These are phyloP conservation scores for Corrigiola litoralis DNA, from an alignment of 179 eudicot genomes.

Conservation along the genomic window DNA sequence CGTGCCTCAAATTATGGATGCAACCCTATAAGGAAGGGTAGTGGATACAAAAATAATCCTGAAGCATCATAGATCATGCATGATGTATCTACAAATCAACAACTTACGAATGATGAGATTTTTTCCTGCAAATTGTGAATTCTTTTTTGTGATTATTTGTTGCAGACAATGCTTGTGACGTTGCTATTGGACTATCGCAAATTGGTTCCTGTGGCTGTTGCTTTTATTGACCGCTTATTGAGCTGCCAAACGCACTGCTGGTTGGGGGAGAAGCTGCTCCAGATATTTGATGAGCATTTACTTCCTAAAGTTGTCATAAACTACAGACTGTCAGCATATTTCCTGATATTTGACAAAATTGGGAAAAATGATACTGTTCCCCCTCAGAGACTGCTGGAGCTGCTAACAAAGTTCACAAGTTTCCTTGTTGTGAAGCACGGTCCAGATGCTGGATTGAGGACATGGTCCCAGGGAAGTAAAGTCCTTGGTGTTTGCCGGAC, in stretches of 20 bases:
- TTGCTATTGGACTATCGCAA: slow-evolving; percentile 57
- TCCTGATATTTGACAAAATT: slow-evolving; percentile 71
- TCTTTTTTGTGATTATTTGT: slow-evolving; percentile 9
- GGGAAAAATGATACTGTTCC: slow-evolving; percentile 67
- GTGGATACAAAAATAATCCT: no score
- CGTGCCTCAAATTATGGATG: no score
- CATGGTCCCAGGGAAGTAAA: slow-evolving; percentile 86
- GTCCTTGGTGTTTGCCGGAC: slow-evolving; percentile 75
- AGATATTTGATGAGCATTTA: slow-evolving; percentile 61
- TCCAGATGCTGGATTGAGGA: slow-evolving; percentile 68
- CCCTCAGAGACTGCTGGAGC: slow-evolving; percentile 60
- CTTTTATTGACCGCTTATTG: slow-evolving; percentile 64
- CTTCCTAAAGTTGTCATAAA: slow-evolving; percentile 66
- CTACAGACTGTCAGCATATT: slow-evolving; percentile 58
- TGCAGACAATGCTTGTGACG: slow-evolving; percentile 69
- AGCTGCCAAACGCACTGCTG: slow-evolving; percentile 64
- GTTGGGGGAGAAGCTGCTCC: slow-evolving; percentile 83
- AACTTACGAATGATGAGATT: background rate
- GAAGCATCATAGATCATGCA: no score
- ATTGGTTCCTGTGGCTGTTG: slow-evolving; percentile 67
- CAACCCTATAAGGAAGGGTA: no score
- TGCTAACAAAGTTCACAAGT: slow-evolving; percentile 52
- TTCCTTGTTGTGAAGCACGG: slow-evolving; percentile 75
- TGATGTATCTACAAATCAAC: no score
- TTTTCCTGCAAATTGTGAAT: no score